Percentiles rank a stretch among this genome's conserved stretches.
phyloP scores from a whole-genome alignment of 2,329 filamentous ascomycete genomes.

The Neofusicoccum sp. region DNA sequence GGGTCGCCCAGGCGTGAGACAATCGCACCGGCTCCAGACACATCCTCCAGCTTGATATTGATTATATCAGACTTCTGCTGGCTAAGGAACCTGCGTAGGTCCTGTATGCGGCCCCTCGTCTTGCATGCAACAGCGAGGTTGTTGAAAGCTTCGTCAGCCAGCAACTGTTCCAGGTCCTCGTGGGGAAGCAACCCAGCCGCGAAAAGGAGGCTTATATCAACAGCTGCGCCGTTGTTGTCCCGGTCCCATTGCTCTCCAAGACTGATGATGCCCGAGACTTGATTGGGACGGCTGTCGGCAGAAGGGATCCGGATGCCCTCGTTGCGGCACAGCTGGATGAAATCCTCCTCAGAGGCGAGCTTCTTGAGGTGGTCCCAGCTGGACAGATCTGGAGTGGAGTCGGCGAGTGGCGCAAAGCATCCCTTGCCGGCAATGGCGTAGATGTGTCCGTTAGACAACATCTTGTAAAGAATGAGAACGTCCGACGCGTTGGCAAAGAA shows the following conservation, averaged over 20 bases:
- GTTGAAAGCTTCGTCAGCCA: slow-evolving; percentile 35
- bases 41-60: slow-evolving; percentile 33
- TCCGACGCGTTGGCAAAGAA: slow-evolving; percentile 37
- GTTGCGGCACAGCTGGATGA: slow-evolving; percentile 27
- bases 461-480: slow-evolving; percentile 37
- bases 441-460: slow-evolving; percentile 27
- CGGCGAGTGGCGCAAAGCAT: slow-evolving; percentile 29
- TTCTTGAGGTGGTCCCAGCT: slow-evolving; percentile 29
- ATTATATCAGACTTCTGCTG: slow-evolving; percentile 35
- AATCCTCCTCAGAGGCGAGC: slow-evolving; percentile 27
- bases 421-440: slow-evolving; percentile 37
- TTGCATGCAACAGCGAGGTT: slow-evolving; percentile 36
- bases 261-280: slow-evolving; percentile 23
- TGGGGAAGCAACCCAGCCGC: slow-evolving; percentile 27
- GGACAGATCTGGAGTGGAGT: slow-evolving; percentile 26
- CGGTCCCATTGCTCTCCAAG: slow-evolving; percentile 32
- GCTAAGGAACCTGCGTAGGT: slow-evolving; percentile 31
- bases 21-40: slow-evolving; percentile 33
- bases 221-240: slow-evolving; percentile 22
- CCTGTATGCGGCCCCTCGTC: slow-evolving; percentile 30
- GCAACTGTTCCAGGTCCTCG: slow-evolving; percentile 27
- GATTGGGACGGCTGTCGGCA: slow-evolving; percentile 25
- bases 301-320: slow-evolving; percentile 26
- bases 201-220: slow-evolving; percentile 31
- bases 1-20: slow-evolving; percentile 29